Conservation (phyloP, 202 grass and related monocot species). For the Digitaria exilis region DNA sequence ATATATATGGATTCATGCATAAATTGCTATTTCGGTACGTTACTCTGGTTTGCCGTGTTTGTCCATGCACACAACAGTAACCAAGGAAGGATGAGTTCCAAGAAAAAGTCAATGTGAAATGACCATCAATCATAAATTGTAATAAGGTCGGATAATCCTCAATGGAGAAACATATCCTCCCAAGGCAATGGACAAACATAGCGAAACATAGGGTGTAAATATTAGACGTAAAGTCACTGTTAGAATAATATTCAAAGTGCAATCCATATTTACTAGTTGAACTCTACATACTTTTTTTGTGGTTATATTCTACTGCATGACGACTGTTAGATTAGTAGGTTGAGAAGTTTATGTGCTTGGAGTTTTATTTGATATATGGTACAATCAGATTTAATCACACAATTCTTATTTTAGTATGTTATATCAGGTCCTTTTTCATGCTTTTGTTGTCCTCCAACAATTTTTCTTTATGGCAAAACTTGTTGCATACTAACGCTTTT, state of each 20-base stretch:
- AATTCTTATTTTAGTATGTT: not conserved
- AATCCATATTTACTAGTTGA: not conserved
- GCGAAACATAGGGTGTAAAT: not conserved
- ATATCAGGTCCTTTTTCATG: conserved; percentile 10
- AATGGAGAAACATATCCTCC: not conserved
- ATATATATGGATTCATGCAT: not conserved
- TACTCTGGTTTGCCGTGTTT: not conserved
- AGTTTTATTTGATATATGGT: conserved; percentile 12
- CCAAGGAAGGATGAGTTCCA: not conserved
- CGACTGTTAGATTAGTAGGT: conserved; percentile 23
- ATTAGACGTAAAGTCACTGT: not conserved
- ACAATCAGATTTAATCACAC: conserved; percentile 16
- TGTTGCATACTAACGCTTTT: conserved; percentile 11
- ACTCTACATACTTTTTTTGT: conserved; percentile 6
- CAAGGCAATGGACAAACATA: not conserved
- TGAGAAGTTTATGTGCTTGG: conserved; percentile 25
- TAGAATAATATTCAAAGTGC: not conserved
- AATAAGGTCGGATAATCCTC: not conserved
- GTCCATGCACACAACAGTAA: not conserved
- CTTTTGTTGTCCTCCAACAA: conserved; percentile 28
- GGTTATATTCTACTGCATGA: conserved; percentile 3
- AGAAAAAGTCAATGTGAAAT: not conserved
- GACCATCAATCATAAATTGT: not conserved
- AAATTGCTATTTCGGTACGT: conserved; percentile 4
- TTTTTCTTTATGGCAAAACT: not conserved